Base-by-base conservation (phyloP, 2,329 filamentous ascomycete species). In the Alternaria gaisen region DNA sequence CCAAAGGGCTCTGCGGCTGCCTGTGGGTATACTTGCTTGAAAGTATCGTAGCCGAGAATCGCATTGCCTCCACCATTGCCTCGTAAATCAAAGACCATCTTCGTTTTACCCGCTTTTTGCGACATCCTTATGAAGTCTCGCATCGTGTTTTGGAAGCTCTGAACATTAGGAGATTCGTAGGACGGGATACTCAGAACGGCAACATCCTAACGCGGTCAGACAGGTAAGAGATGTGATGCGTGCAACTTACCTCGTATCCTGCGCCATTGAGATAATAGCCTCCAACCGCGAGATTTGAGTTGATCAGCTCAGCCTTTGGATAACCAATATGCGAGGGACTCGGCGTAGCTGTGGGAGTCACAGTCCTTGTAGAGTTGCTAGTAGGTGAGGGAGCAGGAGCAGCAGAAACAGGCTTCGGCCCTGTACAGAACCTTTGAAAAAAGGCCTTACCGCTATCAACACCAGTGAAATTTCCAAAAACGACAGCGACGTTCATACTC, bases 41-140 rank as follows among this genome's bases (percentile, higher is more conserved):
- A 88, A 0, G 77, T 70, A 55, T 82, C 80, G 61, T 79, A 80
- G 53, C 76, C 80, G 5, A 80, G 72, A 26, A 77, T 72, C 14
- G 76, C 75, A 22, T 72, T 75, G 36, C 89, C 89, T 40, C 89
- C 89, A 0, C 80, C 80, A 64, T 91, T 92, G 2, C 80, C 82
- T 4, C 85, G 83, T 7, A 91, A 70, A 64, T 91, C 90, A 60
- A 91, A 85, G 30, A 91, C 81, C 5, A 91, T 79, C 72, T 86
- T 88, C n/a, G 80, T 85, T 71, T 88, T 88, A 2, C 82, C 80
- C 2, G 79, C 78, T 2, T 73, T 64, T 42, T 82, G 81, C 12
- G 82, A 82, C 41, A 79, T 76, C 0, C 79, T 75, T 16, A 89
- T 79, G 65, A 88, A 84, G 8, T 77, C 60, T 8, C 80, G 70